phyloP scores from a whole-genome alignment of 768 basidiomycete species.

The Gautieria morchelliformis region DNA sequence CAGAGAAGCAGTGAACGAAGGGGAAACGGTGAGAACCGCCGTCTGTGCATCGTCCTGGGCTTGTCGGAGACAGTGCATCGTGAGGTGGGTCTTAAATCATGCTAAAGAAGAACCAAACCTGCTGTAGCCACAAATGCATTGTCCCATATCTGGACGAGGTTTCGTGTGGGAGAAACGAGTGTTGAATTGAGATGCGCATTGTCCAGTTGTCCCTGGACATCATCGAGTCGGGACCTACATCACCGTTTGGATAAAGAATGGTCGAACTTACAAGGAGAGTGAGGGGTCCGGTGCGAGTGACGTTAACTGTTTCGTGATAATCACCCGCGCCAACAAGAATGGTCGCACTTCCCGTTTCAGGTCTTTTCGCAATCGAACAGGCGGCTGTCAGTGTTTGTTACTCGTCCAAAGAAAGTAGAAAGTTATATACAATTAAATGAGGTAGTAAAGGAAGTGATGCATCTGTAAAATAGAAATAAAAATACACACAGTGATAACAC shows the following conservation, averaged over 20 bases:
- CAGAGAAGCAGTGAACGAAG: constrained; percentile 44
- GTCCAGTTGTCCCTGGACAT: constrained; percentile 38
- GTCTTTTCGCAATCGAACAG: constrained; percentile 22
- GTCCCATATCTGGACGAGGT: constrained; percentile 46
- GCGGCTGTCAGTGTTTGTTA: neutral
- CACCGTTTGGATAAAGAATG: neutral
- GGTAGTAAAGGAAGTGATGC: neutral
- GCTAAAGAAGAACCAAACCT: neutral
- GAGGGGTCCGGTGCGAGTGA: constrained; percentile 43
- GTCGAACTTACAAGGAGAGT: constrained; percentile 39
- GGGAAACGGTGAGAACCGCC: constrained; percentile 47
- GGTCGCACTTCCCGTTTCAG: constrained; percentile 27
- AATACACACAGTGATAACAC: constrained; percentile 42
- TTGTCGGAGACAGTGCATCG: constrained; percentile 11
- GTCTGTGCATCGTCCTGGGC: constrained; percentile 48
- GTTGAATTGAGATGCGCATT: constrained; percentile 26
- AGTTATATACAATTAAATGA: neutral
- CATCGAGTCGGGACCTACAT: neutral
- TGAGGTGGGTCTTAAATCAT: neutral
- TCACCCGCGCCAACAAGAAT: constrained; percentile 51
- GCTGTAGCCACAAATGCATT: constrained; percentile 26
- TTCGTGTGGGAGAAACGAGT: constrained; percentile 32
- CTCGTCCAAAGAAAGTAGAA: neutral
- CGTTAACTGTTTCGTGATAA: constrained; percentile 51
- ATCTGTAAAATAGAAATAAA: neutral